Conservation (phyloP, 768 basidiomycete genomes). For the Xanthoconium purpureum region DNA sequence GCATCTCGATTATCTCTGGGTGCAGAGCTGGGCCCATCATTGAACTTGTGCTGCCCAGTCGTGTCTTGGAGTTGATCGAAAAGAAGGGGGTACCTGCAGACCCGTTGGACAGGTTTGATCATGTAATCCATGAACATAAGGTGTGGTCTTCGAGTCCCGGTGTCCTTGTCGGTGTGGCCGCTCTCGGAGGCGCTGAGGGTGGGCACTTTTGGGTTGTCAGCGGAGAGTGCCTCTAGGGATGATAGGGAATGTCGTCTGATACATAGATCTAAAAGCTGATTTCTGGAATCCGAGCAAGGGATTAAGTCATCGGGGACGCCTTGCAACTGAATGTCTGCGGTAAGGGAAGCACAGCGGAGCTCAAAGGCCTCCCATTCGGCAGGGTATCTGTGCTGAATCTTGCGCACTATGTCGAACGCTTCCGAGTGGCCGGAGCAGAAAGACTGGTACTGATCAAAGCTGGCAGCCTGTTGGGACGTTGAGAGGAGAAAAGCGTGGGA, state of each 20-base stretch:
- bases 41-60: not conserved
- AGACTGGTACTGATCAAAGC: constrained; percentile 75
- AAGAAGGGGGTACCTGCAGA: constrained; percentile 93
- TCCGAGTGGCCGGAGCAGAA: constrained; percentile 88
- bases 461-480: constrained; percentile 50
- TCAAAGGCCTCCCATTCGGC: constrained; percentile 85
- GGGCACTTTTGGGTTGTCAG: constrained; percentile 32
- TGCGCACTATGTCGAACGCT: constrained; percentile 71
- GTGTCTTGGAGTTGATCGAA: constrained; percentile 61
- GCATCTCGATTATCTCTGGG: constrained; percentile 7
- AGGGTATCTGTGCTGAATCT: constrained; percentile 57
- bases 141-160: constrained; percentile 33
- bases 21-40: not conserved
- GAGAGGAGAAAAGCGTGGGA: not conserved
- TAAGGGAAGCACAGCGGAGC: constrained; percentile 62
- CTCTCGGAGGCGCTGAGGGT: constrained; percentile 28
- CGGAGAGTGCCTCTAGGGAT: constrained; percentile 45
- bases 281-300: constrained; percentile 5
- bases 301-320: constrained; percentile 5
- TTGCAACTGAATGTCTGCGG: constrained; percentile 35
- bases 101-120: constrained; percentile 95
- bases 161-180: constrained; percentile 31
- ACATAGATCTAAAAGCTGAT: constrained; percentile 29
- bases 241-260: constrained; percentile 47
- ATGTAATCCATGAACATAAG: constrained; percentile 81